These are phyloP conservation scores for Phytophthora kernoviae DNA, from an alignment of 352 stramenopile genomes.

Conservation along the genomic window DNA sequence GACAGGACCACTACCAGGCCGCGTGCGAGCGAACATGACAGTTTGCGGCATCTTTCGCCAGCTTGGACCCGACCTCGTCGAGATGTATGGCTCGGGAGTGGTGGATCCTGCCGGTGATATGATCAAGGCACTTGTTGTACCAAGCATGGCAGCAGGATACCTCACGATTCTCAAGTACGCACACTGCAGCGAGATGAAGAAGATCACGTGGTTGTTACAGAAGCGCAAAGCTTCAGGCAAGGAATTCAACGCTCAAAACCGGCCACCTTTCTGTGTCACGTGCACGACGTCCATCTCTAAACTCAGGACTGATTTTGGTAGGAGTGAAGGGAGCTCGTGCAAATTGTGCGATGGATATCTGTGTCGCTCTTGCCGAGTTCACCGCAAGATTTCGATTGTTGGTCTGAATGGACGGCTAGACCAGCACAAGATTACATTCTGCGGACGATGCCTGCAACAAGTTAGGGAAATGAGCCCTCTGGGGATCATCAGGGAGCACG, in stretches of 20 bases:
- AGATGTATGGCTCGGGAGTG: constrained; percentile 45
- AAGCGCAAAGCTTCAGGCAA: constrained; percentile 26
- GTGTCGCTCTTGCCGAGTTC: constrained; percentile 41
- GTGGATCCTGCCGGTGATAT: constrained; percentile 39
- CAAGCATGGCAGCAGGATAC: constrained; percentile 15
- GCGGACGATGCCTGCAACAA: constrained; percentile 29
- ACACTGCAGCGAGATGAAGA: constrained; percentile 42
- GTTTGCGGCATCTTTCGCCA: constrained; percentile 55
- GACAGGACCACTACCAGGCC: constrained; percentile 33
- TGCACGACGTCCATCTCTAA: constrained; percentile 25
- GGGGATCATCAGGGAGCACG: constrained; percentile 16
- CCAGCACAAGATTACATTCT: constrained; percentile 35
- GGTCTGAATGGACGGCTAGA: constrained; percentile 17
- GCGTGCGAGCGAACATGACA: constrained; percentile 51
- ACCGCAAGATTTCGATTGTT: constrained; percentile 35
- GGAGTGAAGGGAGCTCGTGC: constrained; percentile 27
- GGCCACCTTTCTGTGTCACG: constrained; percentile 27
- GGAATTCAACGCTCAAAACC: constrained; percentile 12
- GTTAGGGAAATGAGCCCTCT: constrained; percentile 23
- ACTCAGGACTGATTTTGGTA: constrained; percentile 17
- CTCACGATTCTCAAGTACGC: constrained; percentile 30
- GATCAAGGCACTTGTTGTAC: constrained; percentile 26
- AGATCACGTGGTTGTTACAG: constrained; percentile 25
- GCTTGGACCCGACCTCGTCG: constrained; percentile 38
- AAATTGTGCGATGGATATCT: constrained; percentile 40